Percentiles rank a stretch among this genome's conserved stretches.
Evolutionary conservation across 129 eudicot genomes (phyloP).

Genomic region (Pulicaria dysenterica): DNA sequence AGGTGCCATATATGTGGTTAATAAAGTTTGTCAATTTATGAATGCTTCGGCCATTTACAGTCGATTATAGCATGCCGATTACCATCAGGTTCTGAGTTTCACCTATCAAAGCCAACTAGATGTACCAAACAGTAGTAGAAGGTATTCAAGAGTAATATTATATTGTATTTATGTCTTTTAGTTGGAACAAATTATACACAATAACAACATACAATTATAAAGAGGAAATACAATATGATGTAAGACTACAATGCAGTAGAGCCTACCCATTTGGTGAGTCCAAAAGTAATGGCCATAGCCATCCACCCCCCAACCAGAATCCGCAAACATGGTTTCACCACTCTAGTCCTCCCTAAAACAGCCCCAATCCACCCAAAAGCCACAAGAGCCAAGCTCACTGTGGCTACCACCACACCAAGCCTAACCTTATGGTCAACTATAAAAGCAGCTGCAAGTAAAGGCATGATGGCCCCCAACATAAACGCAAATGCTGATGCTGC

Average conservation of each 20-base stretch:
- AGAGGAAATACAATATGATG: slow-evolving; percentile 3
- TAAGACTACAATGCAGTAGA: slow-evolving; percentile 29
- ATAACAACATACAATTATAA: background rate
- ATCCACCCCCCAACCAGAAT: slow-evolving; percentile 44
- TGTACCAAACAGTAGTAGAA: too few species aligned
- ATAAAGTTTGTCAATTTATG: too few species aligned
- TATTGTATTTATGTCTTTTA: too few species aligned
- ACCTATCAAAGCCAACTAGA: too few species aligned
- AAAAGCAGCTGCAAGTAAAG: slow-evolving; percentile 42
- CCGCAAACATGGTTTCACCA: slow-evolving; percentile 32
- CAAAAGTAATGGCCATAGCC: slow-evolving; percentile 43
- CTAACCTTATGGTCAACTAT: slow-evolving; percentile 26
- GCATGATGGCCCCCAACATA: slow-evolving; percentile 40
- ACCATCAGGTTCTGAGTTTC: too few species aligned
- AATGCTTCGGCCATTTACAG: too few species aligned
- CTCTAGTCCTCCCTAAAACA: slow-evolving; percentile 33
- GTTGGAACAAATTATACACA: too few species aligned
- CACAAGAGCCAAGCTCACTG: slow-evolving; percentile 36
- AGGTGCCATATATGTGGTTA: too few species aligned
- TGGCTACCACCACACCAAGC: slow-evolving; percentile 40
- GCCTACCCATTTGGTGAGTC: slow-evolving; percentile 38
- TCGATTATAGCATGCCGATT: too few species aligned
- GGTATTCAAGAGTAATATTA: too few species aligned
- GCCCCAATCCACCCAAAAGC: slow-evolving; percentile 40
- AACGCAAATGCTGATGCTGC: slow-evolving; percentile 45